Evolutionary conservation across 1,284 basidiomycete species (phyloP), one percentile per base, ranked within the genome.

Genomic region (Cutaneotrichosporon spelunceum): DNA sequence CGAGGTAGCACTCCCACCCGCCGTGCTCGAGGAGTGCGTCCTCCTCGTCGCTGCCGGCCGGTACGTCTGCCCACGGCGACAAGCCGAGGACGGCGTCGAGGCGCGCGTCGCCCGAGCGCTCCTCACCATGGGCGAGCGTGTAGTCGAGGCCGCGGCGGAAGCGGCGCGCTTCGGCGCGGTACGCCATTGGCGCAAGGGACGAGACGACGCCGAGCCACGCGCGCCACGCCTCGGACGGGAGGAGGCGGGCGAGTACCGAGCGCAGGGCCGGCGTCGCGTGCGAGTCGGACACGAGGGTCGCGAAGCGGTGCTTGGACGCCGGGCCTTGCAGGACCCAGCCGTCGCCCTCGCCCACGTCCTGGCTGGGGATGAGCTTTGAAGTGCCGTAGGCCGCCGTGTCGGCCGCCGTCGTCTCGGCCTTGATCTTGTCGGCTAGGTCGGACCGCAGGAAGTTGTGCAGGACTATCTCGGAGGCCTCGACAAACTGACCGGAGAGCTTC

Each of bases 1-100:
- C 89, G 86, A 96, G 91, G 78, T 96, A 97, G 76, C 92, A 95
- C 87, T 96, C 93, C 93, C 93, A 96, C 24, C 93, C 93, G 59
- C 93, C 93, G 84, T 91, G 91, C 66, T 90, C 80, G 30, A 75
- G 56, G 53, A 78, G 76, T 63, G 74, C 75, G 33, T 76, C 80
- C 62, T 80, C 80, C 64, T 72, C 81, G 58, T 72, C 79, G 69
- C 74, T 77, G 67, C 78, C 76, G 61, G 70, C 69, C 7, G 73
- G 66, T 44, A 70, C 65, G 63, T 78, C 79, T 5, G 83, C 82
- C 72, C 87, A 85, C 24, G 93, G 93, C 26, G 93, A 97, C 66
- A 97, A 79, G 11, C 90, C 91, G n/a, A 99, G 83, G 61, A 90
- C 88, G 13, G 93, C 86, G 73, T 99, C 95, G 67, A 98, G 80